A percentile compares a stretch with the other conserved stretches of the same genome.
These are phyloP conservation scores for Sporodiniella umbellata DNA, from an alignment of 371 early-diverging fungal genomes.

Conservation along the genomic window DNA sequence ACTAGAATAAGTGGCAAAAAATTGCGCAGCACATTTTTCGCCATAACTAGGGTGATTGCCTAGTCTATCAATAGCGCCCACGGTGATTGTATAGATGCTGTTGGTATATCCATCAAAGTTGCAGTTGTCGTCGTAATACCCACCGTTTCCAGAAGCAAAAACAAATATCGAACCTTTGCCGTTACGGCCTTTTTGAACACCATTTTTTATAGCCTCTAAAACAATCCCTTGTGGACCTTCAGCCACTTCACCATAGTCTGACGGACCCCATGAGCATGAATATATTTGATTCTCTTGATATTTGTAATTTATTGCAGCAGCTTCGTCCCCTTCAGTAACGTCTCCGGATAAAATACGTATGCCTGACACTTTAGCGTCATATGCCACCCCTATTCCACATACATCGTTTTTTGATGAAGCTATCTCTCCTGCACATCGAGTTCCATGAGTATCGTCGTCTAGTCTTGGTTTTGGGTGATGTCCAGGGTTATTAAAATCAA, in stretches of 20 bases:
- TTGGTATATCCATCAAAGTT: constrained; percentile 97
- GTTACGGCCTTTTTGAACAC: constrained; percentile 75
- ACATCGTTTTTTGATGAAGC: constrained; percentile 86
- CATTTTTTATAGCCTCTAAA: constrained; percentile 78
- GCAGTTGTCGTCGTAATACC: constrained; percentile 80
- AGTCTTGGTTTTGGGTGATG: constrained; percentile 74
- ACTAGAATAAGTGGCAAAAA: constrained; percentile 83
- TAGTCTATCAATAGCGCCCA: constrained; percentile 80
- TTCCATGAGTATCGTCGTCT: constrained; percentile 89
- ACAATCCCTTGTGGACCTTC: constrained; percentile 81
- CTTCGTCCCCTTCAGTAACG: constrained; percentile 69
- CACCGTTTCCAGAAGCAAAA: constrained; percentile 95
- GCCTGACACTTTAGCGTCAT: constrained; percentile 85
- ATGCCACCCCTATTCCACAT: constrained; percentile 95
- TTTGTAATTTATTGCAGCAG: constrained; percentile 79
- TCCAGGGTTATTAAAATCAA: constrained; percentile 87
- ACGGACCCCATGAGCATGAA: constrained; percentile 93
- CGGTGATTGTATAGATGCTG: constrained; percentile 89
- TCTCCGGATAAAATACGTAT: constrained; percentile 43
- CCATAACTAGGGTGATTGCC: constrained; percentile 82
- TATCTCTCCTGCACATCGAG: constrained; percentile 97
- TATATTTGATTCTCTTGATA: constrained; percentile 87
- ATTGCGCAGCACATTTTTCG: constrained; percentile 85
- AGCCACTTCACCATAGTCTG: constrained; percentile 77
- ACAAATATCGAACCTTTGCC: constrained; percentile 90